These are phyloP conservation scores for Hypoxylon lienhwacheense DNA, from an alignment of 495 filamentous ascomycete genomes.

Conservation along the genomic window DNA sequence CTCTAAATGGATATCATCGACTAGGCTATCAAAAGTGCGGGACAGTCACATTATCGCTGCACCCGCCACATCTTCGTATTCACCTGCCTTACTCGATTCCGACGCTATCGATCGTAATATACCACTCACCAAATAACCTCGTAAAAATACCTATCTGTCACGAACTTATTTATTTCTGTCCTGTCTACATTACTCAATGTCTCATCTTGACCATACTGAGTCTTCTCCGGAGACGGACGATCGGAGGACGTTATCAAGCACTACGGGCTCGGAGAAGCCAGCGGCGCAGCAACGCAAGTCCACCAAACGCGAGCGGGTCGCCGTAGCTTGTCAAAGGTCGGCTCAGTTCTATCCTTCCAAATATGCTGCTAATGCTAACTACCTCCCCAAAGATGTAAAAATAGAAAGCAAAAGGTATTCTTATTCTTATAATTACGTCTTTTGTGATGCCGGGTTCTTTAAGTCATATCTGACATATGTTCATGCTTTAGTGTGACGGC, in stretches of 20 bases:
- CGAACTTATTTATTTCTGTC: not conserved
- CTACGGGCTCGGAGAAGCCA: constrained; percentile 16
- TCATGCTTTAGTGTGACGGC: constrained; percentile 35
- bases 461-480: constrained; percentile 15
- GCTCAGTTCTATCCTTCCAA: not conserved
- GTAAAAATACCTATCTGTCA: constrained; percentile 17
- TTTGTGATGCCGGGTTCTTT: not conserved
- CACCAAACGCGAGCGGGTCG: constrained; percentile 37
- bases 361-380: not conserved
- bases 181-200: constrained; percentile 15
- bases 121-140: constrained; percentile 10
- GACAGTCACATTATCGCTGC: not conserved
- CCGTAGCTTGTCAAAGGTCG: constrained; percentile 38
- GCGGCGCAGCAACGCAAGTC: constrained; percentile 29
- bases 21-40: not conserved
- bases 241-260: constrained; percentile 9
- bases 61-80: not conserved
- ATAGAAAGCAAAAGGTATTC: constrained; percentile 39
- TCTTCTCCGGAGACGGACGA: constrained; percentile 28
- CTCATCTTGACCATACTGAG: constrained; percentile 19
- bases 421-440: not conserved
- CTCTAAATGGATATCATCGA: not conserved
- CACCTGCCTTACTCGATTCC: constrained; percentile 13
- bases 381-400: constrained; percentile 32
- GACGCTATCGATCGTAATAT: constrained; percentile 11